phyloP scores from a whole-genome alignment of 257 asterid genomes.

The Paulownia fortunei region DNA sequence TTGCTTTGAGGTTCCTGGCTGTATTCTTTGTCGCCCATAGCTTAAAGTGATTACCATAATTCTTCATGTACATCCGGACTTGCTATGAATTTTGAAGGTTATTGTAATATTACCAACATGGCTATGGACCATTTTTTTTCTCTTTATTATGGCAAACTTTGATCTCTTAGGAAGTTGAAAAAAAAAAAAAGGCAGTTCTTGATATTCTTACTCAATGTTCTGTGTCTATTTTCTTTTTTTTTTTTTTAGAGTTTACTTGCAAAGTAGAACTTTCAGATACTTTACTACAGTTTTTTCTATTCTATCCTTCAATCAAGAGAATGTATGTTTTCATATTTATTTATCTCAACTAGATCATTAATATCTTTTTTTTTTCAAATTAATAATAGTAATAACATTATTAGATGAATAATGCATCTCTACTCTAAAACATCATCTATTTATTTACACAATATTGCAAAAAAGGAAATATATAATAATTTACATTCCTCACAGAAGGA shows the following conservation, averaged over 20 bases:
- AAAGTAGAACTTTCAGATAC: too few relatives aligned
- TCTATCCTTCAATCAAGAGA: neutral
- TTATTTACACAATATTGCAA: neutral
- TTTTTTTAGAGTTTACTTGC: too few relatives aligned
- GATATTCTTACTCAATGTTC: neutral
- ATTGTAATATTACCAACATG: neutral
- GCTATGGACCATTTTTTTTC: neutral
- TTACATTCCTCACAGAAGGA: too few relatives aligned
- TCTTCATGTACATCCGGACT: neutral
- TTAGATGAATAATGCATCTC: neutral
- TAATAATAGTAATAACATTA: neutral
- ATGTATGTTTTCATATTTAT: too few relatives aligned
- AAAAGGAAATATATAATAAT: neutral
- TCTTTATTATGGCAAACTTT: neutral
- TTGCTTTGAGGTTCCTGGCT: slow-evolving; percentile 58
- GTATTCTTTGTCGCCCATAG: slow-evolving; percentile 20
- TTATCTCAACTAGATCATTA: too few relatives aligned
- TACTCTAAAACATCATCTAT: neutral
- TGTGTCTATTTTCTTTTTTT: neutral
- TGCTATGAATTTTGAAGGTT: neutral
- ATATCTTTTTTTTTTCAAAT: too few relatives aligned
- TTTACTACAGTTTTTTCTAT: too few relatives aligned
- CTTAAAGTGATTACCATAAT: neutral
- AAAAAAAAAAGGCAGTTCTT: neutral
- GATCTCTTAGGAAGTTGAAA: neutral